Conservation (phyloP, 2,329 filamentous ascomycete species). For the Exophiala phaeomuriformis region DNA sequence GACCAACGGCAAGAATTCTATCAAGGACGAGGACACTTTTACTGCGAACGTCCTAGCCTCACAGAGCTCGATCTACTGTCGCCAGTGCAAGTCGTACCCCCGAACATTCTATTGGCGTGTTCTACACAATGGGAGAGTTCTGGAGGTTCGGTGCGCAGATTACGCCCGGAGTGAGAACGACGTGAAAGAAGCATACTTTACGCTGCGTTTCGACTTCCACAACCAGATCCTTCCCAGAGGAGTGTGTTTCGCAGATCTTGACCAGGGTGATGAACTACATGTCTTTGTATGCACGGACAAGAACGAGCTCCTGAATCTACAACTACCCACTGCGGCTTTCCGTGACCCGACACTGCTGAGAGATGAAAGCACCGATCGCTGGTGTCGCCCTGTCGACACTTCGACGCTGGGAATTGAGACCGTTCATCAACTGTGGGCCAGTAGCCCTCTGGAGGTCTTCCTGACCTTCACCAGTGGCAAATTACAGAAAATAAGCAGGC, state of each 20-base stretch:
- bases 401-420: slow-evolving; percentile 64
- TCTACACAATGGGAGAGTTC: slow-evolving; percentile 66
- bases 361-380: slow-evolving; percentile 68
- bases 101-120: slow-evolving; percentile 88
- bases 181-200: slow-evolving; percentile 60
- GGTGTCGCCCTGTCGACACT: slow-evolving; percentile 56
- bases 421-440: slow-evolving; percentile 69
- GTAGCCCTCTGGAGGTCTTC: slow-evolving; percentile 65
- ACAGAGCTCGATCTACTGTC: slow-evolving; percentile 77
- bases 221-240: slow-evolving; percentile 67
- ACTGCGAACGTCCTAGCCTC: slow-evolving; percentile 65
- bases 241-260: slow-evolving; percentile 72
- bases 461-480: slow-evolving; percentile 53
- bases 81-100: slow-evolving; percentile 66
- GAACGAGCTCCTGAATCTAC: slow-evolving; percentile 77
- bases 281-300: slow-evolving; percentile 71
- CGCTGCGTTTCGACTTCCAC: slow-evolving; percentile 70
- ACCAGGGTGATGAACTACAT: slow-evolving; percentile 68
- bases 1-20: slow-evolving; percentile 3
- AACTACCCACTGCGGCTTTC: slow-evolving; percentile 76
- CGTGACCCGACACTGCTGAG: slow-evolving; percentile 57
- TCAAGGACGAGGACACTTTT: slow-evolving; percentile 56
- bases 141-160: slow-evolving; percentile 80
- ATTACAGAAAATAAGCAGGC: slow-evolving; percentile 61
- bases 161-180: slow-evolving; percentile 61